phyloP scores from a whole-genome alignment of 768 basidiomycete species.

The Mycena epipterygia region DNA sequence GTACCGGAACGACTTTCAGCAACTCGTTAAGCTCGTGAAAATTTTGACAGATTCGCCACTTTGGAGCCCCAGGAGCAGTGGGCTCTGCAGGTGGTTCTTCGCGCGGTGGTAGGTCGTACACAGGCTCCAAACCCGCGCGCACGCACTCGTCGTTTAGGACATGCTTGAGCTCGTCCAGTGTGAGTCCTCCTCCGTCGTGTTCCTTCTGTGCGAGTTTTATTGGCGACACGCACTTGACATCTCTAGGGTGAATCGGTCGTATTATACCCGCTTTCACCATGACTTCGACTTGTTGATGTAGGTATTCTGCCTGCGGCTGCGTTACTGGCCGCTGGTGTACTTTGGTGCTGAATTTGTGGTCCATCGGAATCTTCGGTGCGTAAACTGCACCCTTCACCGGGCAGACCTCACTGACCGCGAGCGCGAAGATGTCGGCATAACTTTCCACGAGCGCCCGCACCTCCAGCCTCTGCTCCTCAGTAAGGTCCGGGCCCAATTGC shows the following conservation, averaged over 20 bases:
- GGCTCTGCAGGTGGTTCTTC: background rate
- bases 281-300: slow-evolving; percentile 48
- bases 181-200: slow-evolving; percentile 45
- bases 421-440: slow-evolving; percentile 56
- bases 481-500: slow-evolving; percentile 47
- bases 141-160: slow-evolving; percentile 51
- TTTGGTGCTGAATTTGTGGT: slow-evolving; percentile 46
- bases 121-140: slow-evolving; percentile 37
- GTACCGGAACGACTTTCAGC: slow-evolving; percentile 45
- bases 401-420: slow-evolving; percentile 53
- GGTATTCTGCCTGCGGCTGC: slow-evolving; percentile 46
- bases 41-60: slow-evolving; percentile 56
- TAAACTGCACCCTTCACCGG: slow-evolving; percentile 49
- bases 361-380: slow-evolving; percentile 47
- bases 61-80: slow-evolving; percentile 17
- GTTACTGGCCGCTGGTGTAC: slow-evolving; percentile 48
- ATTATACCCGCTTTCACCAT: slow-evolving; percentile 53
- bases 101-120: slow-evolving; percentile 41
- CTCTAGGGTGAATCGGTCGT: slow-evolving; percentile 38
- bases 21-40: slow-evolving; percentile 51
- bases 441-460: slow-evolving; percentile 41
- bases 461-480: slow-evolving; percentile 34
- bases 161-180: slow-evolving; percentile 50
- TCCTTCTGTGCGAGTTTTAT: slow-evolving; percentile 55
- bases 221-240: slow-evolving; percentile 51